Conservation (phyloP, 2,329 filamentous ascomycete genomes). For the Colletotrichum chrysophilum region DNA sequence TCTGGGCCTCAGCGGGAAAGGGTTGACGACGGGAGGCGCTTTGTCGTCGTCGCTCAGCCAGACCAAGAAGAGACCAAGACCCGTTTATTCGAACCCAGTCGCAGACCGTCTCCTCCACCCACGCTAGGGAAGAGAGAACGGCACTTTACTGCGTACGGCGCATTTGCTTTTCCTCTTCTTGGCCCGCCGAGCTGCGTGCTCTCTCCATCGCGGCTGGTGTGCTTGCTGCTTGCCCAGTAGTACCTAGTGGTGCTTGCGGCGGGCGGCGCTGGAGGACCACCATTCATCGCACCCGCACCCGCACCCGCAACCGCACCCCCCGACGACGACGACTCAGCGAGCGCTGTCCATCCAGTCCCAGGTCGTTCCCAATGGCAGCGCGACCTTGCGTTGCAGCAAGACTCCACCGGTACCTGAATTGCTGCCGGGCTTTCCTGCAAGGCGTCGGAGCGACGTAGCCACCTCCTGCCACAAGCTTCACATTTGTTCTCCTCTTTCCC, state of each 20-base stretch:
- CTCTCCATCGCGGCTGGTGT: not conserved
- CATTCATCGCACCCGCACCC: not conserved
- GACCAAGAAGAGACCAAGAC: not conserved
- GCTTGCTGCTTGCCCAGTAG: not conserved
- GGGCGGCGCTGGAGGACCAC: not conserved
- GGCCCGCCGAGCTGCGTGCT: not conserved
- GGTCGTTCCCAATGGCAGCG: not conserved
- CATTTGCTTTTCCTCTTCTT: not conserved
- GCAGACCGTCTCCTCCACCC: not conserved
- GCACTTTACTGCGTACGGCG: not conserved
- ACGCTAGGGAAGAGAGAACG: not conserved
- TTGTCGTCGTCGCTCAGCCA: not conserved
- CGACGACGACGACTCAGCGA: not conserved
- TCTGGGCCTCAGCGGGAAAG: not conserved
- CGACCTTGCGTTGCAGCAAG: not conserved
- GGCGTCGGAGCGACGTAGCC: not conserved
- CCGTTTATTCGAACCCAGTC: not conserved
- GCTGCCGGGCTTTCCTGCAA: constrained; percentile 2
- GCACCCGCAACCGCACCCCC: not conserved
- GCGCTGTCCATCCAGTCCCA: not conserved
- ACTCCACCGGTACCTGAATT: constrained; percentile 9
- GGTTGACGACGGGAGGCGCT: not conserved
- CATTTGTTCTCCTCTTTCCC: not conserved
- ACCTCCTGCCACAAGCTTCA: not conserved
- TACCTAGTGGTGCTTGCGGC: not conserved